These are phyloP conservation scores for Priceomyces carsonii DNA, from an alignment of 805 yeast species.

Conservation along the genomic window DNA sequence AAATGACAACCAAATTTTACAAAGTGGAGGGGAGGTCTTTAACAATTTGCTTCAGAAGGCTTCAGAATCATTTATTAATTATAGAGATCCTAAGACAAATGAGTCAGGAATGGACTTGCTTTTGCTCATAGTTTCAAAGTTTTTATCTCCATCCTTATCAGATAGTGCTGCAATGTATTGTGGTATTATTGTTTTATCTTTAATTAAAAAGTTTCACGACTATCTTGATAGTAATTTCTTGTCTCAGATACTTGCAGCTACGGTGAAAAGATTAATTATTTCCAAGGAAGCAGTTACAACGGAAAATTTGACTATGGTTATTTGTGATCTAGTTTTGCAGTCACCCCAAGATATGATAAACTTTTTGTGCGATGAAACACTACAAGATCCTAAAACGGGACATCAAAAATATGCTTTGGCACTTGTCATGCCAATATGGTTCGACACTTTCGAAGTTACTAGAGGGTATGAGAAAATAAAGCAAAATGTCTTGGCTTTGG, in stretches of 20 bases:
- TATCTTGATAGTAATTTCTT: conserved; percentile 41
- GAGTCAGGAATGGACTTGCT: conserved; percentile 54
- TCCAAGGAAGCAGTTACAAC: conserved; percentile 73
- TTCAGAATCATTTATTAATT: conserved; percentile 31
- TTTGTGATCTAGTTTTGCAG: conserved; percentile 65
- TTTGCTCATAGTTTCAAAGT: conserved; percentile 64
- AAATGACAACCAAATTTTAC: conserved; percentile 76
- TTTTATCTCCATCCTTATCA: conserved; percentile 67
- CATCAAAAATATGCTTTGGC: conserved; percentile 44
- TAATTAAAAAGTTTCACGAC: conserved; percentile 52
- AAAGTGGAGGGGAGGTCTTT: conserved; percentile 74
- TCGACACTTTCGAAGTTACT: conserved; percentile 75
- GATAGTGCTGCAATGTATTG: conserved; percentile 83
- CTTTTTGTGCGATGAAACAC: conserved; percentile 46
- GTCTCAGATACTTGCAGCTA: conserved; percentile 67
- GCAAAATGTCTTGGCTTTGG: conserved; percentile 68
- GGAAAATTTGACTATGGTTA: conserved; percentile 74
- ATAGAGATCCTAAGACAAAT: conserved; percentile 29
- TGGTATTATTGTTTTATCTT: conserved; percentile 63
- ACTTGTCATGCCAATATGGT: conserved; percentile 75
- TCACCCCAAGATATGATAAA: conserved; percentile 66
- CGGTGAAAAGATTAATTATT: conserved; percentile 61
- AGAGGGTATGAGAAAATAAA: conserved; percentile 76
- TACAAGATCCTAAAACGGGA: conserved; percentile 24
- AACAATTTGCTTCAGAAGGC: conserved; percentile 54